Evolutionary conservation across 1,284 basidiomycete species (phyloP), one percentile per base, ranked within the genome.

Genomic region (Ganoderma boninense): DNA sequence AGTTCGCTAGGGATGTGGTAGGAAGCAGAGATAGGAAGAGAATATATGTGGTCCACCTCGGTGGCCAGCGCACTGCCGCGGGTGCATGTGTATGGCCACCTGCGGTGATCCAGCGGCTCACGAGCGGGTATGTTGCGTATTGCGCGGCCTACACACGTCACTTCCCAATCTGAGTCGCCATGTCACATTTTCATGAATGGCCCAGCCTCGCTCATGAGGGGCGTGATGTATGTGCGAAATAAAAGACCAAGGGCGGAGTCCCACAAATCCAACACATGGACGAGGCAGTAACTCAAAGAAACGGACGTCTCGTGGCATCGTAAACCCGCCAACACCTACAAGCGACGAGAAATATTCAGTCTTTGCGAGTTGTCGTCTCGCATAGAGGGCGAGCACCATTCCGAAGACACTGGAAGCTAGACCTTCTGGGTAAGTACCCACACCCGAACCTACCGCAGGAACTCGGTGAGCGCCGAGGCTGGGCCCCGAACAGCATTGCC

Each of bases 391-490:
- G 44, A 46, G 20, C n/a, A 23, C n/a, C 23, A 13, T n/a, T 49
- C n/a, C n/a, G 20, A n/a, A 46, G 18, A 32, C 2, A 32, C 32
- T 32, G n/a, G n/a, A n/a, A n/a, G n/a, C n/a, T n/a, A n/a, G n/a
- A n/a, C n/a, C 14, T 16, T 44, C 18, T 16, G 44, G 44, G 16
- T 44, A 44, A 14, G n/a, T n/a, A n/a, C n/a, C 44, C 18, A 44
- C 44, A 16, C 20, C 44, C 44, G 44, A 44, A 14, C 14, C 44
- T 18, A 44, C 75, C 91, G 90, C 23, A 99, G 86, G 79, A 97
- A 98, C 73, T 96, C 95, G 35, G 97, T 98, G 14, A 99, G 83
- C 0, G 97, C 97, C 60, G 95, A 97, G 0, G 94, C 91, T 0
- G 97, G 97, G 0, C 97, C 97, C 23, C 94, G 88, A 56, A 98